A percentile compares a stretch with the other conserved stretches of the same genome.
phyloP scores from a whole-genome alignment of 805 yeast genomes.

The Teunomyces stri region DNA sequence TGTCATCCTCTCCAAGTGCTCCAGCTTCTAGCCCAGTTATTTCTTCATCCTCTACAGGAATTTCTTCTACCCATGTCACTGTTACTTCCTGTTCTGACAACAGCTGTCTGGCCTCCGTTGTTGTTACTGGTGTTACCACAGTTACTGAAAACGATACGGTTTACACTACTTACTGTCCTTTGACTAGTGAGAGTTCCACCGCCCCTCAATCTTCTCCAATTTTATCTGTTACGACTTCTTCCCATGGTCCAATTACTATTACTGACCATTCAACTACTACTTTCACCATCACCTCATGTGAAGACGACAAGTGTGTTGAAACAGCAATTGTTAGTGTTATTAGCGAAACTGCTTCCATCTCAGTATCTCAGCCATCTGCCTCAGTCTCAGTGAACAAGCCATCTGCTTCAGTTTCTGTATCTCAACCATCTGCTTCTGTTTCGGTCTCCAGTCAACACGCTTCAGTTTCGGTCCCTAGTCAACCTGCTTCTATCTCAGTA shows the following conservation, averaged over 20 bases:
- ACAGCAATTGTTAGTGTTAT: neutral
- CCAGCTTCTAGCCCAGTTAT: slow-evolving; percentile 1
- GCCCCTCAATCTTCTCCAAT: neutral
- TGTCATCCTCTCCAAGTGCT: slow-evolving; percentile 3
- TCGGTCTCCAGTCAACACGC: neutral
- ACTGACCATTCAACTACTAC: slow-evolving; percentile 14
- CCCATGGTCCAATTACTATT: slow-evolving; percentile 10
- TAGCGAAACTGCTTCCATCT: neutral
- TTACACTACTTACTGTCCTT: slow-evolving; percentile 19
- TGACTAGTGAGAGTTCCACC: neutral
- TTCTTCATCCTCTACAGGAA: neutral
- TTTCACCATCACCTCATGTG: neutral
- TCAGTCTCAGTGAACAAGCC: no score
- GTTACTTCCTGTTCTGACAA: slow-evolving; percentile 34
- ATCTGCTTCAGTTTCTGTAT: neutral
- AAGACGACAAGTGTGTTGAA: neutral
- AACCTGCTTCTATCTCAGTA: neutral
- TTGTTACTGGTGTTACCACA: slow-evolving; percentile 37
- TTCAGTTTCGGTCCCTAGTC: neutral
- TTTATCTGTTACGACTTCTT: neutral
- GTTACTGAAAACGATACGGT: slow-evolving; percentile 28
- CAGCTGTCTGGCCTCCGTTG: slow-evolving; percentile 20
- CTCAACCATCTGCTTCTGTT: neutral
- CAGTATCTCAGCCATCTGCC: neutral
- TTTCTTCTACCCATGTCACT: slow-evolving; percentile 27